Evolutionary conservation across 768 basidiomycete species (phyloP).

Genomic region (Rhodotorula sphaerocarpa): DNA sequence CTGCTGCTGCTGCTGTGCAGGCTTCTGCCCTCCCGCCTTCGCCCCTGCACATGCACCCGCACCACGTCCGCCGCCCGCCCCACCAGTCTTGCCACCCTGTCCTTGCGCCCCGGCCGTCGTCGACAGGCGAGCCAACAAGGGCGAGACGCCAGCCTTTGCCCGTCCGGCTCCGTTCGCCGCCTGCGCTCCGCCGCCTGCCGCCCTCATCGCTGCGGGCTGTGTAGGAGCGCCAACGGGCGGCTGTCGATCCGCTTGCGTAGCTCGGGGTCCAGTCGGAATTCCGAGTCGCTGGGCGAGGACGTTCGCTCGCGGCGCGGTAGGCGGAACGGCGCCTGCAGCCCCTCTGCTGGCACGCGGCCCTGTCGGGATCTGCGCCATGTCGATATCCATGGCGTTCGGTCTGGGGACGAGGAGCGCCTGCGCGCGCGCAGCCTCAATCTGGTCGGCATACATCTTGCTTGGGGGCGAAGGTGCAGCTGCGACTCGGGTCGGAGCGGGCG

Average conservation of each 20-base stretch:
- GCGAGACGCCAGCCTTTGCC: background rate
- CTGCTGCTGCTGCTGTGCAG: background rate
- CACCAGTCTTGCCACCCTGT: background rate
- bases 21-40: too few species aligned
- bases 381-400: slow-evolving; percentile 13
- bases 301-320: background rate
- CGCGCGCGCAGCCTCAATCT: background rate
- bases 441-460: slow-evolving; percentile 24
- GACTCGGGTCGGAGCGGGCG: too few species aligned
- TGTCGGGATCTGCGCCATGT: background rate
- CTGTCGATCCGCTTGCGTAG: too few species aligned
- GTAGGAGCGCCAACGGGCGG: too few species aligned
- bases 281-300: background rate
- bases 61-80: too few species aligned
- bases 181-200: background rate
- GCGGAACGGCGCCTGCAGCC: background rate
- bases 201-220: too few species aligned
- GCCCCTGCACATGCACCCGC: too few species aligned
- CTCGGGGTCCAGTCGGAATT: background rate
- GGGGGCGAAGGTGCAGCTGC: background rate
- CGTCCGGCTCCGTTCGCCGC: background rate
- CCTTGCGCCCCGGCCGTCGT: background rate
- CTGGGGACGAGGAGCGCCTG: background rate
- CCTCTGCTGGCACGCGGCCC: too few species aligned
- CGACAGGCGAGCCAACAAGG: too few species aligned